Evolutionary conservation across 805 yeast species (phyloP), one percentile per base, ranked within the genome.

Genomic region (Saturnispora diversa): DNA sequence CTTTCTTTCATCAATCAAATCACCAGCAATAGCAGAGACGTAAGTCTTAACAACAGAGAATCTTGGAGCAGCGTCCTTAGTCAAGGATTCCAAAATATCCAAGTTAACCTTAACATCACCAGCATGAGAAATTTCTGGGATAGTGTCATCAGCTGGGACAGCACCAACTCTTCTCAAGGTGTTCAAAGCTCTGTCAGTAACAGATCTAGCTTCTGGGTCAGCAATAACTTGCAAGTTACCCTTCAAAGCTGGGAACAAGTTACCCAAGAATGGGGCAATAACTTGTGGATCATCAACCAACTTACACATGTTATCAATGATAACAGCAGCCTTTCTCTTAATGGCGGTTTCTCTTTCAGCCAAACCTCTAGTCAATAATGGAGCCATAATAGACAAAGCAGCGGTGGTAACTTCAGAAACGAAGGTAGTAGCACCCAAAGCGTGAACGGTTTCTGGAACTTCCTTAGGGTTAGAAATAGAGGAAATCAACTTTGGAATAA

Each of bases 241-340:
- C 80, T 85, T 85, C 70, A 92, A 77, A 63, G 96, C 84, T 66
- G 99, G 99, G 76, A 86, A 83, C 63, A 92, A 80, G 66, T 82
- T 84, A 71, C 75, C 74, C 82, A 92, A 74, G 85, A 92, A 92
- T 55, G 99, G 98, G 76, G 97, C 99, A 72, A 92, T 95, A 65
- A 92, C 94, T 75, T 92, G 97, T 59, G 98, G 98, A 68, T 92
- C 98, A 67, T 92, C 98, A 75, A 92, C 99, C 71, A 92, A 85
- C 74, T 92, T 92, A 84, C 98, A 92, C 99, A 92, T 92, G 95
- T 92, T 92, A 71, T 92, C 99, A 62, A 90, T 84, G 71, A 92
- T 92, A 66, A 92, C 98, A 58, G 98, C 98, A 63, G 97, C 83
- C 78, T 92, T 92, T 80, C 99, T 88, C 84, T 92, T 92, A 78